Evolutionary conservation across 768 basidiomycete genomes (phyloP).

Genomic region (Phylloporus sp.): DNA sequence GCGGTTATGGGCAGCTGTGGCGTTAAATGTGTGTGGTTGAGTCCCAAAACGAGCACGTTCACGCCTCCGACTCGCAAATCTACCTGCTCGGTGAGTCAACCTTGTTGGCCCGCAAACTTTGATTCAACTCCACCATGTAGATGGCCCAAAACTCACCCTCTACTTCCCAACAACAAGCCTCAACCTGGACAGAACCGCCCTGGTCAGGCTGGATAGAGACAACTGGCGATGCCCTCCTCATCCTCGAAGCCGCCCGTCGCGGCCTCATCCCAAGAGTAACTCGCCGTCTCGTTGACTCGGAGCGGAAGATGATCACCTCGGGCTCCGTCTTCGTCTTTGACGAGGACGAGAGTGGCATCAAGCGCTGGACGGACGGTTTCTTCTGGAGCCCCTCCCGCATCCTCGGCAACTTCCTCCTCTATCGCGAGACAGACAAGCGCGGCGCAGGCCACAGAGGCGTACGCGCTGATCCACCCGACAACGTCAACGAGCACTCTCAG

Average conservation of each 20-base stretch:
- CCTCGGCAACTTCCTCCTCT: slow-evolving; percentile 91
- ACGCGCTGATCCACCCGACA: slow-evolving; percentile 40
- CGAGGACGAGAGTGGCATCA: slow-evolving; percentile 95
- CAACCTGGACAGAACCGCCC: slow-evolving; percentile 81
- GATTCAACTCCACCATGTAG: slow-evolving; percentile 24
- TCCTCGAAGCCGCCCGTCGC: slow-evolving; percentile 89
- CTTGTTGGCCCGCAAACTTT: slow-evolving; percentile 50
- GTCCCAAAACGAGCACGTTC: slow-evolving; percentile 34
- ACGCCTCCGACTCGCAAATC: slow-evolving; percentile 57
- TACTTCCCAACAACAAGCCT: slow-evolving; percentile 32
- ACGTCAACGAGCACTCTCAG: slow-evolving; percentile 37
- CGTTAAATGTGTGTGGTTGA: slow-evolving; percentile 24
- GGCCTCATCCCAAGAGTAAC: slow-evolving; percentile 92
- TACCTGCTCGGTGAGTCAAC: slow-evolving; percentile 68
- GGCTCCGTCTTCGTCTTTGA: slow-evolving; percentile 97
- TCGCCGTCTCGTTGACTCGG: slow-evolving; percentile 85
- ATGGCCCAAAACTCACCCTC: slow-evolving; percentile 32
- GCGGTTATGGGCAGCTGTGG: slow-evolving; percentile 31
- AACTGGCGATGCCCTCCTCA: slow-evolving; percentile 91
- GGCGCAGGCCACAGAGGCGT: slow-evolving; percentile 59
- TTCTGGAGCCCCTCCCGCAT: slow-evolving; percentile 94
- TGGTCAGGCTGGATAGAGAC: slow-evolving; percentile 96
- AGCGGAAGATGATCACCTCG: slow-evolving; percentile 88
- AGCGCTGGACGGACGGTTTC: slow-evolving; percentile 97
- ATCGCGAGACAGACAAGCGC: slow-evolving; percentile 89